Percentiles rank a stretch among this genome's conserved stretches.
phyloP scores from a whole-genome alignment of 805 yeast species.

The Barnettozyma sp. region DNA sequence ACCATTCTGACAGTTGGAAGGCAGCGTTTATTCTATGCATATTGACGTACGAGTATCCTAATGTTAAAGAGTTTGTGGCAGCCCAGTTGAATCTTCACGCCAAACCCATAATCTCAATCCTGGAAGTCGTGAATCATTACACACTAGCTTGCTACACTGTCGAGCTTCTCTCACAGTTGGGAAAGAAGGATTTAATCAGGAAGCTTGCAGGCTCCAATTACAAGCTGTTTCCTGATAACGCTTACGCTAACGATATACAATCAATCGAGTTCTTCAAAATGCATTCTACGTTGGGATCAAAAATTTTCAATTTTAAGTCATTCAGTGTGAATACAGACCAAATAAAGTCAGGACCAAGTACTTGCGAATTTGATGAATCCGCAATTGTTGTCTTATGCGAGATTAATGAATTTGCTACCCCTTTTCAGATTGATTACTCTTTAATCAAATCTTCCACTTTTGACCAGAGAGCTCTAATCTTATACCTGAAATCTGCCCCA shows the following conservation, averaged over 20 bases:
- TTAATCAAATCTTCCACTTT: slow-evolving; percentile 6
- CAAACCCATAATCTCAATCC: not conserved
- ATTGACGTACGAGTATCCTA: slow-evolving; percentile 20
- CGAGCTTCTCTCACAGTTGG: slow-evolving; percentile 21
- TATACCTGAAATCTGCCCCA: slow-evolving; percentile 8
- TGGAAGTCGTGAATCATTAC: slow-evolving; percentile 13
- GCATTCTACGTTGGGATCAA: slow-evolving; percentile 2
- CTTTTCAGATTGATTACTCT: slow-evolving; percentile 16
- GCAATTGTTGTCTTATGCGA: slow-evolving; percentile 14
- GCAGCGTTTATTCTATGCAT: slow-evolving; percentile 23
- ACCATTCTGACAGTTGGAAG: slow-evolving; percentile 21
- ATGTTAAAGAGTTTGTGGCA: slow-evolving; percentile 1
- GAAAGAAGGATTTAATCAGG: not conserved
- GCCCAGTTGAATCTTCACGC: not conserved
- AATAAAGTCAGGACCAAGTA: slow-evolving; percentile 8
- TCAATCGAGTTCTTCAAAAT: slow-evolving; percentile 14
- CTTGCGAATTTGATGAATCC: slow-evolving; percentile 12
- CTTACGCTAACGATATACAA: slow-evolving; percentile 16
- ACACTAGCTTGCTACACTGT: slow-evolving; percentile 16
- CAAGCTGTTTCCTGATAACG: slow-evolving; percentile 3
- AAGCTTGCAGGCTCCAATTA: not conserved
- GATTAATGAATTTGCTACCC: slow-evolving; percentile 16
- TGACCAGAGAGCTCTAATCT: slow-evolving; percentile 1
- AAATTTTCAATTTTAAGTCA: slow-evolving; percentile 9
- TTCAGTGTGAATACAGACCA: slow-evolving; percentile 8